Evolutionary conservation across 2,329 filamentous ascomycete species (phyloP), one percentile per base, ranked within the genome.

Genomic region (Verticillium dahliae): DNA sequence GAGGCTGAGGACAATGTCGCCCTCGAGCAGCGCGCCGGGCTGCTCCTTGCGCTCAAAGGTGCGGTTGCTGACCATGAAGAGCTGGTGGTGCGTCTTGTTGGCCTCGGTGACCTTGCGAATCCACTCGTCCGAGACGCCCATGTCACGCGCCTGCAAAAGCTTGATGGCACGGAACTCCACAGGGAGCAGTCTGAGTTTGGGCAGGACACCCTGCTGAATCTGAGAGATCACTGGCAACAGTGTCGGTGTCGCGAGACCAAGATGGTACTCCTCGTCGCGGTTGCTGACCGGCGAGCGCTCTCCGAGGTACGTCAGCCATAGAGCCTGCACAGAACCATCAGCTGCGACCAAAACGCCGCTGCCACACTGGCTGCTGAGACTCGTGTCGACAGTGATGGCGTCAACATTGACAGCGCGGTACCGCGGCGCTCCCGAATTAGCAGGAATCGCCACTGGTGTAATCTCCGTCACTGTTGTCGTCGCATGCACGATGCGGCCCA

Each of bases 41-140:
- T 78, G 73, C 54, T 75, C 75, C 57, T 77, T 73, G 14, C 84
- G 81, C 74, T 88, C 86, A 68, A 88, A 88, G 0, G 85, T 87
- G 56, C 96, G 89, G 78, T 99, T 99, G 69, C 92, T 90, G 35
- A 99, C 92, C 90, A 99, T 97, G 80, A 99, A 99, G 41, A 99
- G 85, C 76, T 99, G 95, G 72, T 99, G 95, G 62, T 92, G 90
- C 58, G 95, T 89, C 45, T 91, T 90, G 74, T 99, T 97, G 65
- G 92, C 91, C 66, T 88, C 81, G 60, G 95, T 89, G 2, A 97
- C 94, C 74, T 92, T 90, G 68, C 91, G 84, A 69, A 99, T 97
- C 95, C 94, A 98, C 65, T 96, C 89, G 69, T 98, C 93, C 0
- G 91, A 91, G 1, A 98, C 92, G 10, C 95, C 95, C 93, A 99